Evolutionary conservation across 768 basidiomycete species (phyloP).

Genomic region (Boletus bicolor): DNA sequence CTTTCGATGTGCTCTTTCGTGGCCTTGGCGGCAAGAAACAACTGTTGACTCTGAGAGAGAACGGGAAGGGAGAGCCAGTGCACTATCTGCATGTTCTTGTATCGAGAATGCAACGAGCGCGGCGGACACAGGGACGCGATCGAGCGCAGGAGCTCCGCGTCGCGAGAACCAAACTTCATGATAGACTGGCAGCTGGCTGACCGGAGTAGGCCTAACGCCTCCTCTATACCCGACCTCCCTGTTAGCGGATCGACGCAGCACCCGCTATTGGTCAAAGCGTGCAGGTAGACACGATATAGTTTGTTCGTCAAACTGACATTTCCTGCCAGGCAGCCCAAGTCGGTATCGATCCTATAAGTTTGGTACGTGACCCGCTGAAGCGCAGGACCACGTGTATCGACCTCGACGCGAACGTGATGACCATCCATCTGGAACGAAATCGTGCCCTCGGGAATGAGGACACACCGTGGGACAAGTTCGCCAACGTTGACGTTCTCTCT

Average conservation of each 20-base stretch:
- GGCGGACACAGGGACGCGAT: conserved; percentile 34
- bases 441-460: conserved; percentile 39
- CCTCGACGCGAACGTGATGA: conserved; percentile 10
- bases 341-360: conserved; percentile 29
- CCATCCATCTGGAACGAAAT: conserved; percentile 1
- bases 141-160: conserved; percentile 29
- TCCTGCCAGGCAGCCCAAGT: conserved; percentile 29
- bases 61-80: conserved; percentile 26
- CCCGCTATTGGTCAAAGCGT: conserved; percentile 38
- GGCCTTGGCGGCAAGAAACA: conserved; percentile 19
- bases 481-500: neutral
- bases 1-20: conserved; percentile 27
- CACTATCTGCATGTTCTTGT: conserved; percentile 41
- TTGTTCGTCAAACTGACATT: conserved; percentile 21
- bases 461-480: conserved; percentile 7
- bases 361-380: conserved; percentile 17
- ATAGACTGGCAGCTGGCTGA: conserved; percentile 40
- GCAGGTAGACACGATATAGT: conserved; percentile 41
- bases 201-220: conserved; percentile 38
- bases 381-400: neutral
- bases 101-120: conserved; percentile 4
- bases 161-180: conserved; percentile 27
- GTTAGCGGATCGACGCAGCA: conserved; percentile 43
- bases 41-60: conserved; percentile 28
- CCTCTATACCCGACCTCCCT: conserved; percentile 40